These are phyloP conservation scores for Vitis rupestris DNA, from an alignment of 164 flowering plant genomes.

Conservation along the genomic window DNA sequence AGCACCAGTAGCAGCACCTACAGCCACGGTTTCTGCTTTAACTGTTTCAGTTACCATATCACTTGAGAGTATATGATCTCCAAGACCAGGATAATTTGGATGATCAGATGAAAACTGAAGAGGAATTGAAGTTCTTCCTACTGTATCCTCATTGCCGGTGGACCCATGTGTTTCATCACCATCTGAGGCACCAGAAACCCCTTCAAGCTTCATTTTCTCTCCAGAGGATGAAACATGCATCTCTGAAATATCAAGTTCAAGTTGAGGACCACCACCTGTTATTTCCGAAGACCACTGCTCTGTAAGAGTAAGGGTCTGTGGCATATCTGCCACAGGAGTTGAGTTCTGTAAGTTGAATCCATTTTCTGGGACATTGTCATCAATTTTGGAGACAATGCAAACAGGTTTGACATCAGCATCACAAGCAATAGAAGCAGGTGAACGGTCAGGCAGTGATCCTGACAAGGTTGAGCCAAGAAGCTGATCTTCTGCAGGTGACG, in stretches of 20 bases:
- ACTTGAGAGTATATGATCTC: slow-evolving; percentile 4
- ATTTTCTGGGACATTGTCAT: slow-evolving; percentile 13
- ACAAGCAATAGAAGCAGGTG: slow-evolving; percentile 10
- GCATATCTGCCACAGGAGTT: slow-evolving; percentile 13
- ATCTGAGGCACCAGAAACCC: slow-evolving; percentile 10
- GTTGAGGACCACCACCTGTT: slow-evolving; percentile 18
- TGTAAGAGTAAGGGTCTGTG: slow-evolving; percentile 9
- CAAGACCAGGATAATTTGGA: slow-evolving; percentile 6
- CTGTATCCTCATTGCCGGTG: slow-evolving; percentile 1
- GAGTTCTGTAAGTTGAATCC: slow-evolving; percentile 10
- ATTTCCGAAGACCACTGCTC: slow-evolving; percentile 19
- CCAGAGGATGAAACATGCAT: slow-evolving; percentile 14
- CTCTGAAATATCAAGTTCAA: slow-evolving; percentile 24
- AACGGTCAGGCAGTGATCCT: slow-evolving; percentile 16
- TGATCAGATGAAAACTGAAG: slow-evolving; percentile 16
- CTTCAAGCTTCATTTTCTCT: slow-evolving; percentile 20
- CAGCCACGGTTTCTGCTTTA: too few species aligned
- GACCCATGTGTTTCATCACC: slow-evolving; percentile 15
- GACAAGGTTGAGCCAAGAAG: slow-evolving; percentile 15
- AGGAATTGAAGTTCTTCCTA: slow-evolving; percentile 16
- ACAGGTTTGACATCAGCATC: slow-evolving; percentile 20
- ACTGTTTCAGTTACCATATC: too few species aligned
- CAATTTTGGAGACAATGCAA: slow-evolving; percentile 14
- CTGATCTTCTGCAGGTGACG: slow-evolving; percentile 16
- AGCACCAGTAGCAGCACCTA: too few species aligned